Conservation (phyloP, 257 asterid species). For the Solanum pinnatisectum region DNA sequence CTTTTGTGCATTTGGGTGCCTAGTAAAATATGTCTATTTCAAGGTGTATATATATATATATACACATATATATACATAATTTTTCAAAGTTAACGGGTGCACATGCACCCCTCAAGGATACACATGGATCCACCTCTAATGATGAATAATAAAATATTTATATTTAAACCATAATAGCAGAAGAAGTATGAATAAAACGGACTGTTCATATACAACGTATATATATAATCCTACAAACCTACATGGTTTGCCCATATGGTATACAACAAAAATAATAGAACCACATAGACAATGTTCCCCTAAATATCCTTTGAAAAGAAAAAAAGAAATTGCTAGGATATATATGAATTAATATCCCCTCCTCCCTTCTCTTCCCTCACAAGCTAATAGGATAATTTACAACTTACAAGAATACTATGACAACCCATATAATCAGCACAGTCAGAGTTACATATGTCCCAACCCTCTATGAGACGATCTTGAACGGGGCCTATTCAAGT, state of each 20-base stretch:
- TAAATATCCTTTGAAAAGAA: not conserved
- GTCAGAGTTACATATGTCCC: conserved; percentile 57
- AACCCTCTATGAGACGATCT: conserved; percentile 55
- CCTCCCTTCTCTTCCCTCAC: conserved; percentile 1
- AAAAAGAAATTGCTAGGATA: conserved; percentile 35
- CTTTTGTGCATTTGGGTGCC: no score
- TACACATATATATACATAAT: no score
- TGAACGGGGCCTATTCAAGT: conserved; percentile 45
- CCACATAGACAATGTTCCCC: conserved; percentile 36
- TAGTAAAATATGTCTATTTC: no score
- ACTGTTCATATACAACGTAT: not conserved
- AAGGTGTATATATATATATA: no score
- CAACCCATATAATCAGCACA: conserved; percentile 16
- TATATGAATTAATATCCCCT: not conserved
- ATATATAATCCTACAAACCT: not conserved
- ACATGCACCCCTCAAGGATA: no score
- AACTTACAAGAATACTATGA: conserved; percentile 16
- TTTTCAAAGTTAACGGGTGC: no score
- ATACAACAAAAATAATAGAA: conserved; percentile 52
- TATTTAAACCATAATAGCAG: not conserved
- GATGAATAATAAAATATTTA: not conserved
- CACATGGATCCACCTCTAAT: no score
- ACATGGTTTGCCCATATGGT: conserved; percentile 34
- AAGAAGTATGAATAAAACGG: not conserved
- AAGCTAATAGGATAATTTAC: conserved; percentile 71